Percentiles rank a stretch among this genome's conserved stretches.
These are phyloP conservation scores for Fomitiporia mediterranea DNA, from an alignment of 1,284 basidiomycete species.

Conservation along the genomic window DNA sequence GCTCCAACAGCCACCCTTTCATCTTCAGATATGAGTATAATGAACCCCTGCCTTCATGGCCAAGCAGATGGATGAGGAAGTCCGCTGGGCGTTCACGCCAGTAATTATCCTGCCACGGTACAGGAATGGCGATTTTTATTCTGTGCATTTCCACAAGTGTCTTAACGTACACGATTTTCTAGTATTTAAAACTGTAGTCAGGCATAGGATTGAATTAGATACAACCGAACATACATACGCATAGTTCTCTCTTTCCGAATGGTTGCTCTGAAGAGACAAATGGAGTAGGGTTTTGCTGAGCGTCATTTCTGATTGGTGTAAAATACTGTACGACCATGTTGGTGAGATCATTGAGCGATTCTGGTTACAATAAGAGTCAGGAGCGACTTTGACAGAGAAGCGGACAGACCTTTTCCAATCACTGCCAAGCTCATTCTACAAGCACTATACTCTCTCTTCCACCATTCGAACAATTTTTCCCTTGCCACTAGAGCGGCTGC, in stretches of 20 bases:
- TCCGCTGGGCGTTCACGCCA: no score
- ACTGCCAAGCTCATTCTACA: conserved; percentile 91
- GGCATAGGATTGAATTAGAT: conserved; percentile 1
- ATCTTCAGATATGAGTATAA: conserved; percentile 80
- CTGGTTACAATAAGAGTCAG: conserved; percentile 35
- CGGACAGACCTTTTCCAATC: conserved; percentile 74
- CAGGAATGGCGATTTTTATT: no score
- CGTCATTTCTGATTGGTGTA: conserved; percentile 71
- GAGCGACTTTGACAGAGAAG: no score
- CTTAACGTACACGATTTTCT: no score
- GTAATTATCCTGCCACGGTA: no score
- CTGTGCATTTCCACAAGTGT: no score
- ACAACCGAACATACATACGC: conserved; percentile 46
- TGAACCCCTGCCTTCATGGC: no score
- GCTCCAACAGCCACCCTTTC: conserved; percentile 84
- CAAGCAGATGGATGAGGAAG: no score
- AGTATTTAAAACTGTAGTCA: conserved; percentile 7
- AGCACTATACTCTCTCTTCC: conserved; percentile 89
- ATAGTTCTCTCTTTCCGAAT: conserved; percentile 66
- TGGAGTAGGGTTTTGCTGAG: conserved; percentile 55
- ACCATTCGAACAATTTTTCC: conserved; percentile 92
- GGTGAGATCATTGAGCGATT: conserved; percentile 77
- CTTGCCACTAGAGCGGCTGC: conserved; percentile 87
- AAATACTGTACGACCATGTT: conserved; percentile 68
- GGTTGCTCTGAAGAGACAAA: conserved; percentile 75